phyloP scores from a whole-genome alignment of 768 basidiomycete genomes.

The Auricularia cornea region DNA sequence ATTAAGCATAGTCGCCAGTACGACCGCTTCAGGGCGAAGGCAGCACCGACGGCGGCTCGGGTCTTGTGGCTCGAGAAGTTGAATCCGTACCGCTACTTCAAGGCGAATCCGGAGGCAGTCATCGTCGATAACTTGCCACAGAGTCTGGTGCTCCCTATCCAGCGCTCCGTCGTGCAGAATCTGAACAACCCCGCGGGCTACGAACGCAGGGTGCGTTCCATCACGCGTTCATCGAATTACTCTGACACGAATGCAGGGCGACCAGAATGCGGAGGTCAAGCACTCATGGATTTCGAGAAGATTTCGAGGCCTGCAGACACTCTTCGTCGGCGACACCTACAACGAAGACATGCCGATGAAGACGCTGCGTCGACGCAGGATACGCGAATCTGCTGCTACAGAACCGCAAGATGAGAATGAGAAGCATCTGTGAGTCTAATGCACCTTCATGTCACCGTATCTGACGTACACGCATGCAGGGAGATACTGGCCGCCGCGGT shows the following conservation, averaged over 20 bases:
- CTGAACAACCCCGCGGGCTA: constrained; percentile 20
- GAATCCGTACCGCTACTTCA: constrained; percentile 85
- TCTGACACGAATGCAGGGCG: background rate
- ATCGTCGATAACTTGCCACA: constrained; percentile 65
- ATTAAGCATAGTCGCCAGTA: constrained; percentile 73
- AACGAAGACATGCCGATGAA: constrained; percentile 49
- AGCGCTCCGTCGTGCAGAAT: constrained; percentile 63
- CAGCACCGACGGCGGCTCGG: constrained; percentile 24
- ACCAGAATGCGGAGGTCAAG: background rate
- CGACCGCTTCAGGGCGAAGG: constrained; percentile 41
- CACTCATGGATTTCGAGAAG: background rate
- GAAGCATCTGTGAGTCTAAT: constrained; percentile 51
- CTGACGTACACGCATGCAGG: constrained; percentile 26
- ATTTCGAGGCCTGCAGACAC: background rate
- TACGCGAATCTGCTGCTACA: constrained; percentile 23
- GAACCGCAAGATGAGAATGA: constrained; percentile 55
- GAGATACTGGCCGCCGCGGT: constrained; percentile 55
- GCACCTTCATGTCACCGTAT: background rate
- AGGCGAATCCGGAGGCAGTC: constrained; percentile 61
- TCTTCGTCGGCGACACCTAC: constrained; percentile 3
- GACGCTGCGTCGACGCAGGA: constrained; percentile 34
- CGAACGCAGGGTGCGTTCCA: background rate
- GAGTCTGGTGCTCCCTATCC: constrained; percentile 69
- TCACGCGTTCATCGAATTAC: background rate
- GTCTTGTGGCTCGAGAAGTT: constrained; percentile 62